Evolutionary conservation across 352 stramenopile species (phyloP), one percentile per base, ranked within the genome.

Genomic region (Peronospora tabacina): DNA sequence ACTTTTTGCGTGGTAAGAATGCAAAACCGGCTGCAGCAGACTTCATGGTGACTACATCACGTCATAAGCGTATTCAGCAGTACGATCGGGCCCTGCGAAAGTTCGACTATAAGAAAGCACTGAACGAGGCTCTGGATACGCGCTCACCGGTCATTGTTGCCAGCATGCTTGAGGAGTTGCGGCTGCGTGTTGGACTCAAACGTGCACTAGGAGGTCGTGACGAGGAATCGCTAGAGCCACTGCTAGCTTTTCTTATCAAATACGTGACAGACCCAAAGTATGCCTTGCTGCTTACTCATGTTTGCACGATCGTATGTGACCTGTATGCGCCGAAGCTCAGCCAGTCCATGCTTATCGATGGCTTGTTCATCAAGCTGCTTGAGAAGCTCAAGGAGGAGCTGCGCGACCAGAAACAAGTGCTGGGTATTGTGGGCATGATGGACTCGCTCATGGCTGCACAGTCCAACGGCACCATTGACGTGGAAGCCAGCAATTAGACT

Each of bases 251-350:
- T 63, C 78, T 96, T 24, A 94, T 95, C 59, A 92, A 95, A 67
- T 97, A 97, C 65, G 87, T 98, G 49, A 90, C 90, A 38, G 83
- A 97, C 67, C 93, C 94, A 16, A 91, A 96, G 64, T 98, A 97
- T 73, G 79, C 88, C 17, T 72, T 74, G 22, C 60, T 97, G 33
- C 75, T 98, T 13, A 81, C 97, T 34, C 82, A 89, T 32, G 90
- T 98, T 26, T 95, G 88, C 59, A 85, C 94, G 57, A 84, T 88
- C 43, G 72, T 98, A 26, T 89, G 93, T 49, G 87, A 97, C 64
- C 78, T 97, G 37, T 98, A 98, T 74, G 83, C 77, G 26, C 72
- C 74, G n/a, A 91, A 96, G 49, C 66, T 96, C 13, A 95, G 92
- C 40, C 80, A 90, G 59, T 92, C 82, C 39, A 82, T 87, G 49